Base-by-base conservation (phyloP, 495 filamentous ascomycete genomes). In the Xylaria longipes region DNA sequence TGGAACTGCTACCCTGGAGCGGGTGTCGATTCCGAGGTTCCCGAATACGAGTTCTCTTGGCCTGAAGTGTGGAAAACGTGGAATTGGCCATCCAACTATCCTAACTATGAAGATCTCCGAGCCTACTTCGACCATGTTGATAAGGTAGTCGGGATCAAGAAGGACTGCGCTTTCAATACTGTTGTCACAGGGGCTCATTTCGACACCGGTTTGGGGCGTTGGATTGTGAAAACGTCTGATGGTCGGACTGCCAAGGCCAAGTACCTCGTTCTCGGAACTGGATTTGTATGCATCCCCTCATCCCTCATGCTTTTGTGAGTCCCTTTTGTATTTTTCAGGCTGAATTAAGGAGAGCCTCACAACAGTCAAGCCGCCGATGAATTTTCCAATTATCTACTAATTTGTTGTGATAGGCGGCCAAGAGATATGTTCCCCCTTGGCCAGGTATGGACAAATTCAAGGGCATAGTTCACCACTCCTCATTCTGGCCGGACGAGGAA, bases 61-160 rank as follows among this genome's bases (percentile, higher is more conserved):
- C 82, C 83, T 8, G 84, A 89, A 67, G 80, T 86, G 9, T 89
- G 82, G 79, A 80, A 87, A 65, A 80, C 82, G 17, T 90, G 83
- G 85, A 85, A 80, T 14, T 91, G 86, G 86, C 76, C 77, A 0
- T 79, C 77, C 29, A 84, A 83, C 48, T 91, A 88, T 71, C 88
- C 89, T 0, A 77, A 75, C 29, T 83, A 82, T 56, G 61, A 79
- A 6, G 87, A 91, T 63, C 74, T 91, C 2, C 79, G 80, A 7
- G 73, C 65, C 2, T 91, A 91, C 77, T 90, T 90, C 70, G 78
- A 83, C 22, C 87, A 89, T 72, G 82, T 87, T 14, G 87, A 87
- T 12, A 80, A 86, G 27, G 78, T 81, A 4, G 71, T 87, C 20
- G 75, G 84, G 25, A 71, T 91, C 39, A 83, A 77, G 29, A 88